phyloP scores from a whole-genome alignment of 192 early-diverging fungal species.

The Rhizoclosmatium globosum region DNA sequence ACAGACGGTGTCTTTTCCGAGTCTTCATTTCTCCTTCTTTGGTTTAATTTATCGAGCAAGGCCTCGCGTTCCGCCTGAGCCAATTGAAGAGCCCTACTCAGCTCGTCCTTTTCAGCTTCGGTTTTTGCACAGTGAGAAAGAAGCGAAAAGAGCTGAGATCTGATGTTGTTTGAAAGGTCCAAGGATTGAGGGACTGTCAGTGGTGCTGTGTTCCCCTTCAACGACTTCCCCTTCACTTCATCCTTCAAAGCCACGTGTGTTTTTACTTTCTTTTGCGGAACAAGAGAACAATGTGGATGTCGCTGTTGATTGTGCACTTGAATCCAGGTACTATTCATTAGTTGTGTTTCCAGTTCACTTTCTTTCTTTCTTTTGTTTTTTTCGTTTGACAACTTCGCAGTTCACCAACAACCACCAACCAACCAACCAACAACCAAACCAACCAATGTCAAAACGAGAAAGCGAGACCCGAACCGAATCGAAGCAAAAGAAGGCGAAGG shows the following conservation, averaged over 20 bases:
- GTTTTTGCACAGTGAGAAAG: constrained; percentile 40
- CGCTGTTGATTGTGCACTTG: constrained; percentile 67
- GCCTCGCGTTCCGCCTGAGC: constrained; percentile 47
- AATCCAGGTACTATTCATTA: constrained; percentile 78
- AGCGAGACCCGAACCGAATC: too few relatives aligned
- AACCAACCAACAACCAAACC: neutral
- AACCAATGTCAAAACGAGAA: too few relatives aligned
- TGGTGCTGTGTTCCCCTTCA: constrained; percentile 23
- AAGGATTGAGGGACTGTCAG: constrained; percentile 22
- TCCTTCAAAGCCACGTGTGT: constrained; percentile 66
- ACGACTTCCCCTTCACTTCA: constrained; percentile 42
- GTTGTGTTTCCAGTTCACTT: constrained; percentile 96
- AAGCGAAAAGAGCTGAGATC: constrained; percentile 39
- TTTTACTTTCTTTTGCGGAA: constrained; percentile 78
- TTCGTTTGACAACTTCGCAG: constrained; percentile 76
- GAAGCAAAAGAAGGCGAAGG: too few relatives aligned
- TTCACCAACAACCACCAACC: too few relatives aligned
- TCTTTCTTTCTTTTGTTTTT: constrained; percentile 96
- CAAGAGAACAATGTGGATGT: constrained; percentile 76
- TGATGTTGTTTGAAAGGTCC: neutral
- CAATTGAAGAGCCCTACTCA: constrained; percentile 49
- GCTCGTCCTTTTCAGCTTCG: neutral
- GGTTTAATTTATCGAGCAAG: constrained; percentile 80
- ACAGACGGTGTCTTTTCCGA: too few relatives aligned
- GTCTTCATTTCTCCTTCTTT: constrained; percentile 81